Evolutionary conservation across 176 grass and related monocot species (phyloP), one percentile per base, ranked within the genome.

Genomic region (Carex pumila): DNA sequence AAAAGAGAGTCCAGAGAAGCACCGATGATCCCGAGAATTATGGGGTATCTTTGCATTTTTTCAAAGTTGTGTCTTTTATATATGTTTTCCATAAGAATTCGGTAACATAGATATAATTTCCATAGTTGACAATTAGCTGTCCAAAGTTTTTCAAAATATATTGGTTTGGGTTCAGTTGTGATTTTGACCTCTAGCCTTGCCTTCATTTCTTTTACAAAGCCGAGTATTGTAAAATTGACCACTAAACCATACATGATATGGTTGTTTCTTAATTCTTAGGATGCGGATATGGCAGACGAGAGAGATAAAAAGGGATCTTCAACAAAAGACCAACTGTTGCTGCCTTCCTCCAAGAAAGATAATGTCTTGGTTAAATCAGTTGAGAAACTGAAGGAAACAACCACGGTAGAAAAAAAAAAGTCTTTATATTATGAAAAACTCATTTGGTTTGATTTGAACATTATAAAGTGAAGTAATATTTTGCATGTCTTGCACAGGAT

Each of bases 1-100:
- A 94, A 88, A 99, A 87, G 71, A 87, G 93, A 86, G 96, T 95
- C 71, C 96, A 94, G 86, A 93, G 88, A 91, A 95, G 86, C 86
- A 85, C 91, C 84, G 79, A 85, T 84, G 85, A 85, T 83, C 55
- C 87, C 53, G 73, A 85, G 75, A 95, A 89, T 84, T 88, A 88
- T 79, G 84, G 89, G 88, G 96, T 99, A 95, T 67, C 63, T 47
- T 81, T 12, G n/a, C 43, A 30, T 79, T 55, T 12, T 12, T 79
- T 59, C 75, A 45, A 61, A 64, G 19, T 81, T 36, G 13, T 80
- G 2, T 41, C 2, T 61, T 32, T 37, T 60, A 34, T n/a, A 34
- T 60, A 41, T 21, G 10, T 79, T 60, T 49, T 45, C 14, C n/a
- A 53, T 72, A 53, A 53, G 5, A 31, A 34, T 57, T 6, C 18